phyloP scores from a whole-genome alignment of 495 filamentous ascomycete genomes.

The Aspergillus sclerotiicarbonarius region DNA sequence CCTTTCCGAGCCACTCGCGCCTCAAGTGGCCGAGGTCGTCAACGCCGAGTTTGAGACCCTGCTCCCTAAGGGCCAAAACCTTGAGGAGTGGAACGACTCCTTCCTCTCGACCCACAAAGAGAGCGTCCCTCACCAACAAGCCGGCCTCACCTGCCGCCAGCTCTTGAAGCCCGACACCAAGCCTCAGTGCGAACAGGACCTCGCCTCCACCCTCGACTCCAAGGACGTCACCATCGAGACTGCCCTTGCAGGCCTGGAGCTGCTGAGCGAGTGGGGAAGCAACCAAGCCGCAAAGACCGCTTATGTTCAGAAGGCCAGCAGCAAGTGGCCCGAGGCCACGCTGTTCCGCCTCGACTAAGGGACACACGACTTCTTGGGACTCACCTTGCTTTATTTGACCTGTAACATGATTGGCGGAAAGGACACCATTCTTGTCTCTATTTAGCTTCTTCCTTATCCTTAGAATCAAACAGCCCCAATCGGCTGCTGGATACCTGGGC shows the following conservation, averaged over 20 bases:
- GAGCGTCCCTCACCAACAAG: slow-evolving; percentile 61
- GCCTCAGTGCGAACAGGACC: slow-evolving; percentile 56
- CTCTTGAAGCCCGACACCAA: slow-evolving; percentile 57
- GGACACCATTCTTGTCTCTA: background rate
- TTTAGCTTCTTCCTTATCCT: background rate
- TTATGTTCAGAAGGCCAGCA: slow-evolving; percentile 62
- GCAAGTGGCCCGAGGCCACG: slow-evolving; percentile 70
- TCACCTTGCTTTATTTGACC: background rate
- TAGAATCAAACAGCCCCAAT: background rate
- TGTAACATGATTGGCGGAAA: background rate
- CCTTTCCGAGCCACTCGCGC: slow-evolving; percentile 52
- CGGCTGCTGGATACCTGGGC: background rate
- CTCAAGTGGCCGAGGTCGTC: slow-evolving; percentile 63
- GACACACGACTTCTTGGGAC: background rate
- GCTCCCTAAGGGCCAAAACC: slow-evolving; percentile 53
- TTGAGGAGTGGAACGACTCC: slow-evolving; percentile 65
- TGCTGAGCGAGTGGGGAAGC: slow-evolving; percentile 61
- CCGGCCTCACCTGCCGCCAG: slow-evolving; percentile 58
- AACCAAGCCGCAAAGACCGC: slow-evolving; percentile 47
- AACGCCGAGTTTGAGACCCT: slow-evolving; percentile 61
- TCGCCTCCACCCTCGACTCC: slow-evolving; percentile 56
- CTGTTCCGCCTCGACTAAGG: slow-evolving; percentile 46
- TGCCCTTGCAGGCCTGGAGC: slow-evolving; percentile 55
- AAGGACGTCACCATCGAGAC: slow-evolving; percentile 56
- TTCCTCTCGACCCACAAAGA: slow-evolving; percentile 62